Evolutionary conservation across 1,284 basidiomycete species (phyloP), one percentile per base, ranked within the genome.

Genomic region (Ceratobasidium sp.): DNA sequence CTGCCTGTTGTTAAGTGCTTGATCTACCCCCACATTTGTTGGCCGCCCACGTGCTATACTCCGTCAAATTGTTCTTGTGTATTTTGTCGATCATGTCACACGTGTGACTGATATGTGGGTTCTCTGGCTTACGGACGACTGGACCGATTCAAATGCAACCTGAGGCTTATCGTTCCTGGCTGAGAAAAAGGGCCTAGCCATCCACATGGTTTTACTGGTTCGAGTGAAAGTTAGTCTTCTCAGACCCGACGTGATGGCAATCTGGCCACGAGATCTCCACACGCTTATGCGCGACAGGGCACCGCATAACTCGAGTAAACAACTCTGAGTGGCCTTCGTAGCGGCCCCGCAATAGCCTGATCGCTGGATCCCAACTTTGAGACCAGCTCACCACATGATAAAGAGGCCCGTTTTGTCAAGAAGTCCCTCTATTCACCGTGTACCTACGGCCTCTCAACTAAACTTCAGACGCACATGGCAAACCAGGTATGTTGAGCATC

Each of bases 151-250:
- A 60, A 52, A 64, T 64, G 27, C 47, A 52, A 64, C 50, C 58
- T 64, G 58, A 52, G 58, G 25, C 58, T 64, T 64, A 64, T 64
- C 58, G 58, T 64, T 49, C 58, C 58, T 64, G 58, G 47, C 58
- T 64, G 58, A 60, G 56, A 64, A 64, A n/a, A 27, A 64, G 58
- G 58, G 58, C 58, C 58, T 52, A 64, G 58, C 58, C 58, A 64
- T 34, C 58, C 58, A 64, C 58, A 64, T 64, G 58, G 58, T 64
- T 64, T 64, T 32, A 34, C 43, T 47, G 47, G 47, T 64, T 64
- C 47, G 58, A 38, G 58, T 31, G 45, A 49, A 64, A 50, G 34
- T n/a, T 31, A 31, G 58, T 38, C 58, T 64, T 64, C 58, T 40
- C 5, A 34, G 58, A 64, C 58, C 58, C 58, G 47, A 52, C n/a